These are phyloP conservation scores for Cladophialophora yegresii DNA, from an alignment of 2,329 filamentous ascomycete species.

Conservation along the genomic window DNA sequence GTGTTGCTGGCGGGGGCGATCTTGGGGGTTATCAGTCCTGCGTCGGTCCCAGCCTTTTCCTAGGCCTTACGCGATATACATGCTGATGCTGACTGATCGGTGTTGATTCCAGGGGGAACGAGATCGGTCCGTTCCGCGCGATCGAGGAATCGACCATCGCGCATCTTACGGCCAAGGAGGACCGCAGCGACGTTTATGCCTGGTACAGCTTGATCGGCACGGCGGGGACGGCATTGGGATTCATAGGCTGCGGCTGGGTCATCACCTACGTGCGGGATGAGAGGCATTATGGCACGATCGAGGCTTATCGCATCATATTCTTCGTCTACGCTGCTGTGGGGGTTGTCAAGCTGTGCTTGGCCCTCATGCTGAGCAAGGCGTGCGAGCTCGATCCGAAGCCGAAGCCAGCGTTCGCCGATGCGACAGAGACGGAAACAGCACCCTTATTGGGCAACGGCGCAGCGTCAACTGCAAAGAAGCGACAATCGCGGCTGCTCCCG, in stretches of 20 bases:
- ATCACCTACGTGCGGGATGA: constrained; percentile 50
- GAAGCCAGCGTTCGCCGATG: constrained; percentile 23
- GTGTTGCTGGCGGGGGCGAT: constrained; percentile 59
- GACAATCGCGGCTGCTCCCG: constrained; percentile 49
- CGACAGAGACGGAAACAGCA: constrained; percentile 46
- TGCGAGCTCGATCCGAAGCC: constrained; percentile 50
- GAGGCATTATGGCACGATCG: constrained; percentile 52
- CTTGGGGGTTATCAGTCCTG: constrained; percentile 62
- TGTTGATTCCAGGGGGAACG: constrained; percentile 54
- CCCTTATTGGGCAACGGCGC: constrained; percentile 39
- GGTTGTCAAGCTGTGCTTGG: constrained; percentile 51
- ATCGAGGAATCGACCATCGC: constrained; percentile 57
- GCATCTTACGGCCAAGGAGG: constrained; percentile 33
- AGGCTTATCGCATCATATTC: constrained; percentile 60
- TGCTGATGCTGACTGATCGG: not conserved
- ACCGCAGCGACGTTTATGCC: constrained; percentile 32
- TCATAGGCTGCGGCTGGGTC: constrained; percentile 55
- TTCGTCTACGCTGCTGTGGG: constrained; percentile 61
- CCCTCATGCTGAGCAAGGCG: constrained; percentile 51
- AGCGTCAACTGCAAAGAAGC: constrained; percentile 31
- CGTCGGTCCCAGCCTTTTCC: too few species aligned
- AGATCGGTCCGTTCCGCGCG: constrained; percentile 64
- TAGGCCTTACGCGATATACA: too few species aligned
- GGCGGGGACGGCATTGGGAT: constrained; percentile 58
- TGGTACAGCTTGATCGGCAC: constrained; percentile 54